phyloP scores from a whole-genome alignment of 2,329 filamentous ascomycete genomes.

The Cercospora janseana region DNA sequence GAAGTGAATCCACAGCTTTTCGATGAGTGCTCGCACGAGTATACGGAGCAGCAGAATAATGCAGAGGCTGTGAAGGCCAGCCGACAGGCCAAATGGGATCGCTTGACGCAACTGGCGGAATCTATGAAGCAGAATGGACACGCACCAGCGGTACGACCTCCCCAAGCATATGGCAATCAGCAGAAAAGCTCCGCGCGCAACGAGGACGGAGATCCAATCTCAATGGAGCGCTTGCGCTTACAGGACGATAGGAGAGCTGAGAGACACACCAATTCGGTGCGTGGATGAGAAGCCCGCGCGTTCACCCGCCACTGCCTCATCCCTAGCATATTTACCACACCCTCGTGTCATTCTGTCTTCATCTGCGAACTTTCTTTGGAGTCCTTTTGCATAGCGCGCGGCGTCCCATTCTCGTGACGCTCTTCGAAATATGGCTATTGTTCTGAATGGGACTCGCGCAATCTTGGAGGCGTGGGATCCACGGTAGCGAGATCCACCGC shows the following conservation, averaged over 20 bases:
- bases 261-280: constrained; percentile 39
- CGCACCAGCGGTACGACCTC: constrained; percentile 29
- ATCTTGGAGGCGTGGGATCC: constrained; percentile 26
- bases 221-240: constrained; percentile 83
- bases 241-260: constrained; percentile 68
- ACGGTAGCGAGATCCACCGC: constrained; percentile 27
- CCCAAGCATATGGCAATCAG: constrained; percentile 40
- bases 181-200: constrained; percentile 43
- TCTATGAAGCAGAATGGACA: constrained; percentile 35
- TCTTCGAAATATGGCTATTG: constrained; percentile 20
- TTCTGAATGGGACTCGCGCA: constrained; percentile 28
- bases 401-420: constrained; percentile 5
- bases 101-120: constrained; percentile 75
- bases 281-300: constrained; percentile 32
- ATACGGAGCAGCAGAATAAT: constrained; percentile 92
- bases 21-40: constrained; percentile 97
- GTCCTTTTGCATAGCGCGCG: constrained; percentile 20
- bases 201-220: constrained; percentile 75
- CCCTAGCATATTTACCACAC: constrained; percentile 22
- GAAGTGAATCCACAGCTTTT: constrained; percentile 98
- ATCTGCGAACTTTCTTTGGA: constrained; percentile 8
- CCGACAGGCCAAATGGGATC: constrained; percentile 86
- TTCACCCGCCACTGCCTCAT: constrained; percentile 21
- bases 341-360: constrained; percentile 19
- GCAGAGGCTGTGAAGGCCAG: constrained; percentile 79